Evolutionary conservation across 2,329 filamentous ascomycete genomes (phyloP).

Genomic region (Stemphylium vesicarium): DNA sequence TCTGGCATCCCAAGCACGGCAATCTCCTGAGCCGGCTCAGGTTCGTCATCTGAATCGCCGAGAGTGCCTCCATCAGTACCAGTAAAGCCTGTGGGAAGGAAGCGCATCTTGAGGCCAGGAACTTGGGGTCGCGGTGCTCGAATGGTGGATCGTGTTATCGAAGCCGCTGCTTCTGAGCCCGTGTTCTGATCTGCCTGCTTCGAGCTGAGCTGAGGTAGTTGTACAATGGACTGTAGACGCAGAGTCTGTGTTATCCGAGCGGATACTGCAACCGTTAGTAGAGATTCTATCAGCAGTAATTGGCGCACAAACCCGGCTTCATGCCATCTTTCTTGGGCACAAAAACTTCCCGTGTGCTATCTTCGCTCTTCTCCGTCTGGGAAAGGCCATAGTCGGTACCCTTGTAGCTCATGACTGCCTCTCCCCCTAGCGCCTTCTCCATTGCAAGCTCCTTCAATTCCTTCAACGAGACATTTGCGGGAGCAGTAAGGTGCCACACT

Average conservation of each 20-base stretch:
- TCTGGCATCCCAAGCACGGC: slow-evolving; percentile 35
- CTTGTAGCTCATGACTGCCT: slow-evolving; percentile 66
- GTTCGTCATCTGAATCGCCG: slow-evolving; percentile 52
- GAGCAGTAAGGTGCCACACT: slow-evolving; percentile 81
- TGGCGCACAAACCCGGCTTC: slow-evolving; percentile 56
- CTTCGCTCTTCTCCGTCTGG: slow-evolving; percentile 58
- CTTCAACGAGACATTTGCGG: slow-evolving; percentile 71
- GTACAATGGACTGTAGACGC: slow-evolving; percentile 68
- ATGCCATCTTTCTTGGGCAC: slow-evolving; percentile 66
- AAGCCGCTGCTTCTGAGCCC: slow-evolving; percentile 50
- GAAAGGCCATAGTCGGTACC: slow-evolving; percentile 68
- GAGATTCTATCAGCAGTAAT: not conserved
- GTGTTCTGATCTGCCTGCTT: slow-evolving; percentile 51
- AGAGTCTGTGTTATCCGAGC: slow-evolving; percentile 63
- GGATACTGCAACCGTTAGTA: slow-evolving; percentile 30
- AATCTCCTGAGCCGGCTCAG: slow-evolving; percentile 45
- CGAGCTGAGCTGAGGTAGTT: slow-evolving; percentile 55
- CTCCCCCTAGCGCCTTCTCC: slow-evolving; percentile 60
- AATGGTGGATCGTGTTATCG: slow-evolving; percentile 56
- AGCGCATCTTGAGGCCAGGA: slow-evolving; percentile 70
- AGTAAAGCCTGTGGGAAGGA: slow-evolving; percentile 68
- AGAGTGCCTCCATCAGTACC: slow-evolving; percentile 51
- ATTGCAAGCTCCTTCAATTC: slow-evolving; percentile 70
- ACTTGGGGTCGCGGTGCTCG: slow-evolving; percentile 69
- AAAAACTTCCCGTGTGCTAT: slow-evolving; percentile 64